These are phyloP conservation scores for Populus hybrid DNA, from an alignment of 441 rosid species.

Conservation along the genomic window DNA sequence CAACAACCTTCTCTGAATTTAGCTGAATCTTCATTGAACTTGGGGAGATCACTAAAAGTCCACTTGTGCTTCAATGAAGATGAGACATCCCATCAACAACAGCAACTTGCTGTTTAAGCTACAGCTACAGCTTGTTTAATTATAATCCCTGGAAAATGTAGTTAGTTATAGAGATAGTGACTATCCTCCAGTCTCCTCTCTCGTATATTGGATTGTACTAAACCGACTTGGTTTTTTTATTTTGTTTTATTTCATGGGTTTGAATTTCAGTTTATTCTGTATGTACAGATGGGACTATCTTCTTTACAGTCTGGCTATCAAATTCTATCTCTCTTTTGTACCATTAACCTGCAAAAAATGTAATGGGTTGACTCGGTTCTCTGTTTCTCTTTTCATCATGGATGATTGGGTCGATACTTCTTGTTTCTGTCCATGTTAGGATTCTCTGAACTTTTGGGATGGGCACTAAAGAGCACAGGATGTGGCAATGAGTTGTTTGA, in stretches of 20 bases:
- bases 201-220: slow-evolving; percentile 17
- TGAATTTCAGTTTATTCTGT: slow-evolving; percentile 21
- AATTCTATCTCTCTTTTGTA: slow-evolving; percentile 8
- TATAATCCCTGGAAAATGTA: slow-evolving; percentile 14
- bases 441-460: slow-evolving; percentile 9
- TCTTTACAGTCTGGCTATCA: slow-evolving; percentile 36
- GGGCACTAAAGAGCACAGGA: not conserved
- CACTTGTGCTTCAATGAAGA: slow-evolving; percentile 56
- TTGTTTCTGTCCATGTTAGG: slow-evolving; percentile 13
- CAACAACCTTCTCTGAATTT: slow-evolving; percentile 38
- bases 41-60: slow-evolving; percentile 32
- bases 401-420: slow-evolving; percentile 1
- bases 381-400: not conserved
- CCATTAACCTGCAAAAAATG: not conserved
- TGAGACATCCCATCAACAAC: slow-evolving; percentile 67
- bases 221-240: slow-evolving; percentile 7
- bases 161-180: slow-evolving; percentile 28
- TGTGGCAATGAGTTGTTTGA: not conserved
- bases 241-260: slow-evolving; percentile 21
- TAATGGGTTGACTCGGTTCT: not conserved
- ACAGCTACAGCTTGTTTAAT: not conserved
- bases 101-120: slow-evolving; percentile 54
- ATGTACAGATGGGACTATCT: slow-evolving; percentile 36
- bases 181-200: slow-evolving; percentile 8
- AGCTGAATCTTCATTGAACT: slow-evolving; percentile 31